phyloP scores from a whole-genome alignment of 139 green algal species.

The Chara braunii region DNA sequence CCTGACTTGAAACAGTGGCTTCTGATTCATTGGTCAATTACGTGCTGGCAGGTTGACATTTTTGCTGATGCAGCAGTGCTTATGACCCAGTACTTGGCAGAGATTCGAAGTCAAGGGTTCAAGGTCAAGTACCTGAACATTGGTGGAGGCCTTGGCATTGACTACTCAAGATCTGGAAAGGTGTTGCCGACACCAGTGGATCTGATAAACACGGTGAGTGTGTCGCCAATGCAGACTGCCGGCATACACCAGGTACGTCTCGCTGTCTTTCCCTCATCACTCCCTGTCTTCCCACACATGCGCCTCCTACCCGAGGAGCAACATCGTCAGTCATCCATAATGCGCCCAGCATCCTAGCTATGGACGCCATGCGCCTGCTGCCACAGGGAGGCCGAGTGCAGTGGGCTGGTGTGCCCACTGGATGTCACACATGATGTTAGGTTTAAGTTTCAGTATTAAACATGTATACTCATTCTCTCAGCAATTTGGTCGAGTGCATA shows the following conservation, averaged over 20 bases:
- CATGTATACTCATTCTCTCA: no score
- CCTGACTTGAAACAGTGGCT: no score
- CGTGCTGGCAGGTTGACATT: constrained; percentile 71
- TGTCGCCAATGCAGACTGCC: neutral
- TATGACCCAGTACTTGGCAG: constrained; percentile 84
- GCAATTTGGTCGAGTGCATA: no score
- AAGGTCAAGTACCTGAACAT: constrained; percentile 91
- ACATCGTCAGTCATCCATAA: no score
- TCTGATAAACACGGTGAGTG: constrained; percentile 69
- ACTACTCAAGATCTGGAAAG: constrained; percentile 74
- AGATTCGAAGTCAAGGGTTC: constrained; percentile 86
- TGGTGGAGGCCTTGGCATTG: constrained; percentile 89
- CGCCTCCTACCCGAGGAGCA: no score
- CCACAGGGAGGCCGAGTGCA: no score
- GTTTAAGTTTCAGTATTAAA: no score
- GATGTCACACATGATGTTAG: no score
- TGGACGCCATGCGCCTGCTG: no score
- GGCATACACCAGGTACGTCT: neutral
- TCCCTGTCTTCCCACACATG: no score
- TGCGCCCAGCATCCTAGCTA: no score
- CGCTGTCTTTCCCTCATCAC: constrained; percentile 13
- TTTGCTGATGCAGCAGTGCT: constrained; percentile 85
- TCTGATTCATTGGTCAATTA: neutral
- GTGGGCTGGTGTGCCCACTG: no score
- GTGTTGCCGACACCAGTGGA: constrained; percentile 79